Percentiles rank a stretch among this genome's conserved stretches.
Evolutionary conservation across 2,329 filamentous ascomycete species (phyloP).

Genomic region (Beauveria bassiana): DNA sequence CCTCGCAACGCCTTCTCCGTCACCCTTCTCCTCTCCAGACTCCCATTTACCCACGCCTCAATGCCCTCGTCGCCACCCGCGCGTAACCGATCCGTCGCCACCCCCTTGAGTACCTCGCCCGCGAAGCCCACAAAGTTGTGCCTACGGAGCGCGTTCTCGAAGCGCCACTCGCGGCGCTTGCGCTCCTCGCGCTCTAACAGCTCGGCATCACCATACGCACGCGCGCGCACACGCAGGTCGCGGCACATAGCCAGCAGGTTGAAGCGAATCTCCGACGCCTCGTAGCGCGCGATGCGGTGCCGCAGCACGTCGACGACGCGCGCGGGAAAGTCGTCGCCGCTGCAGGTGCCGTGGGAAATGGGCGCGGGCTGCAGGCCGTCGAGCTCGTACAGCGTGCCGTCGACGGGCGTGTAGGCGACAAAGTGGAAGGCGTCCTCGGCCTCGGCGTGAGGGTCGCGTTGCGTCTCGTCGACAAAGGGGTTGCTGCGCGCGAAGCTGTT

Average conservation of each 20-base stretch:
- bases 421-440: conserved; percentile 95
- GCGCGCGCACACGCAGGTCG: conserved; percentile 69
- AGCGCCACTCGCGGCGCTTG: conserved; percentile 81
- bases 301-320: conserved; percentile 83
- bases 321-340: conserved; percentile 61
- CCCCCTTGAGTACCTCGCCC: conserved; percentile 80
- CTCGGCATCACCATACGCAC: conserved; percentile 76
- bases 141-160: conserved; percentile 84
- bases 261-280: conserved; percentile 82
- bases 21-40: conserved; percentile 46
- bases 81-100: conserved; percentile 65
- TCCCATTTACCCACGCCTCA: conserved; percentile 64
- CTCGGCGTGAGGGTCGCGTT: conserved; percentile 52
- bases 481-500: conserved; percentile 85
- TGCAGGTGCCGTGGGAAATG: conserved; percentile 77
- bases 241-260: conserved; percentile 89
- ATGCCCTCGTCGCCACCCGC: conserved; percentile 59
- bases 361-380: conserved; percentile 91
- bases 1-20: conserved; percentile 28
- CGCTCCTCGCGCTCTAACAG: conserved; percentile 69
- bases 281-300: conserved; percentile 76
- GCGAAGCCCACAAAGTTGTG: conserved; percentile 98
- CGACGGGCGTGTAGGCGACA: conserved; percentile 82
- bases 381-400: conserved; percentile 80
- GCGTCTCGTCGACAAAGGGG: conserved; percentile 89